A percentile compares a stretch with the other conserved stretches of the same genome.
Conservation (phyloP, 768 basidiomycete species). For the Pulveroboletus sp. region DNA sequence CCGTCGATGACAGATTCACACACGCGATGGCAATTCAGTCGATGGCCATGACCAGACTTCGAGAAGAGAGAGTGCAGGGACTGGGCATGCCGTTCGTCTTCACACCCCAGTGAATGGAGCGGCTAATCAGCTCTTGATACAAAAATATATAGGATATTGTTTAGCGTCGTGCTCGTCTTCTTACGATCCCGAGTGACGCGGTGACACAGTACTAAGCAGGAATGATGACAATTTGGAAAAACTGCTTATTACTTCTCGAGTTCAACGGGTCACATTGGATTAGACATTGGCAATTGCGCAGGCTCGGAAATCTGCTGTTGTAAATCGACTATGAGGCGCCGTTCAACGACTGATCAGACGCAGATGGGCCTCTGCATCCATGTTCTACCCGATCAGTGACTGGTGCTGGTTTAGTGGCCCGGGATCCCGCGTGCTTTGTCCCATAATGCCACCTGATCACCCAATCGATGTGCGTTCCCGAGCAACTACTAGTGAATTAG, state of each 20-base stretch:
- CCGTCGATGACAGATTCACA: constrained; percentile 26
- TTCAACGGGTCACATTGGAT: no score
- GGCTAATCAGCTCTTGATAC: constrained; percentile 74
- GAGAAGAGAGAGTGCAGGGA: constrained; percentile 51
- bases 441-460: no score
- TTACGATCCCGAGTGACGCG: background rate
- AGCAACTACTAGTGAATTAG: constrained; percentile 11
- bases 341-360: background rate
- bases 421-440: background rate
- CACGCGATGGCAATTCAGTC: constrained; percentile 23
- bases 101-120: constrained; percentile 41
- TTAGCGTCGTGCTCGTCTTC: background rate
- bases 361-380: background rate
- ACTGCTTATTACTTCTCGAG: background rate
- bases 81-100: constrained; percentile 72
- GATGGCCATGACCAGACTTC: constrained; percentile 25
- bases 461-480: constrained; percentile 10
- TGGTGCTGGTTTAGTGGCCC: no score
- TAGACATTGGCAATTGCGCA: no score
- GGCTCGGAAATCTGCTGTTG: background rate
- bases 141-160: no score
- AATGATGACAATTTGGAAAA: background rate
- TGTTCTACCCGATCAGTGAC: no score
- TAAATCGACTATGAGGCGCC: background rate
- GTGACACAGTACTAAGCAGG: background rate